A percentile compares a stretch with the other conserved stretches of the same genome.
Evolutionary conservation across 441 rosid species (phyloP).

Genomic region (Brassica hybrid): DNA sequence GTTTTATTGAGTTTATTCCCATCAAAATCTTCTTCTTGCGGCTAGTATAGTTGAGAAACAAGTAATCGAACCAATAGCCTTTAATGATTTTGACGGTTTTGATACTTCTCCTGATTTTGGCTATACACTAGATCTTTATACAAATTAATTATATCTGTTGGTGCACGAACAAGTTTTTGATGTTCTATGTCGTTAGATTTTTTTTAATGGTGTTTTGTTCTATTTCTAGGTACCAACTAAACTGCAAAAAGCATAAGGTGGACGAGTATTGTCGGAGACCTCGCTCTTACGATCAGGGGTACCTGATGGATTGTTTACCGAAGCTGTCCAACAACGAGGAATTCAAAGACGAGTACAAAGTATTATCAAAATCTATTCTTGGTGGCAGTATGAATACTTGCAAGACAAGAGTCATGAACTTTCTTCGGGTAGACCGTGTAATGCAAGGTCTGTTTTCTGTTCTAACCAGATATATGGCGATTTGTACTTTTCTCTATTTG

Average conservation of each 20-base stretch:
- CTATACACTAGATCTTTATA: slow-evolving; percentile 22
- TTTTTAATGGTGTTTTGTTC: slow-evolving; percentile 18
- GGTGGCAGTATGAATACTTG: slow-evolving; percentile 80
- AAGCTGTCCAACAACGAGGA: slow-evolving; percentile 63
- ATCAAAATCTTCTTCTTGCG: slow-evolving; percentile 11
- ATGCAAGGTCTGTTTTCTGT: slow-evolving; percentile 65
- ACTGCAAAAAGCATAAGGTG: slow-evolving; percentile 68
- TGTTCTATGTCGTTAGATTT: slow-evolving; percentile 20
- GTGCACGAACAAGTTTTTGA: slow-evolving; percentile 21
- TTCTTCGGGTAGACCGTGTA: slow-evolving; percentile 56
- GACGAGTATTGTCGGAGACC: slow-evolving; percentile 58
- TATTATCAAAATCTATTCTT: slow-evolving; percentile 75
- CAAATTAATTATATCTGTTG: slow-evolving; percentile 13
- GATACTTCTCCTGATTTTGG: slow-evolving; percentile 24
- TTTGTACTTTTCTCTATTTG: slow-evolving; percentile 25
- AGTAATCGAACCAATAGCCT: slow-evolving; percentile 21
- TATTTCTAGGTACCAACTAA: slow-evolving; percentile 73
- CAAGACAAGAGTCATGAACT: slow-evolving; percentile 75
- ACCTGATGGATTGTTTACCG: slow-evolving; percentile 47
- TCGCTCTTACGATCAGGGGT: slow-evolving; percentile 48
- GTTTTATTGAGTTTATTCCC: slow-evolving; percentile 17
- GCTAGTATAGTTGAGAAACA: slow-evolving; percentile 13
- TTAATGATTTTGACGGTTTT: slow-evolving; percentile 11
- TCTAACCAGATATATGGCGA: slow-evolving; percentile 34
- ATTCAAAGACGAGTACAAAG: slow-evolving; percentile 62